Evolutionary conservation across 345 rosid genomes (phyloP), one percentile per base, ranked within the genome.

Genomic region (Kernera saxatilis): DNA sequence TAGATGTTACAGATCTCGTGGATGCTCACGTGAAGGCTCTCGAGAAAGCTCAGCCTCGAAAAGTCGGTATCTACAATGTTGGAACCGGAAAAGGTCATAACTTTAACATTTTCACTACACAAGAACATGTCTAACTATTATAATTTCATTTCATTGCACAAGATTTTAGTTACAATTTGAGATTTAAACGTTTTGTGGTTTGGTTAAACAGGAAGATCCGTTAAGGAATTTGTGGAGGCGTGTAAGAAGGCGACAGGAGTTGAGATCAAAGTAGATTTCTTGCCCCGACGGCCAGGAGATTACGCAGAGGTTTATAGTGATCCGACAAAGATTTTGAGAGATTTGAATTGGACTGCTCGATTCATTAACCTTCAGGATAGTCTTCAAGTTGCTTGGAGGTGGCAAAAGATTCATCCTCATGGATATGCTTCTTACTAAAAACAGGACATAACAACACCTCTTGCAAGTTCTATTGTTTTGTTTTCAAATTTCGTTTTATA

Each of bases 21-120:
- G 98, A 94, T 76, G 99, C 99, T 79, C 99, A 94, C 32, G 96
- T 89, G 33, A 94, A 94, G 82, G 99, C 99, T 63, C 96, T 94
- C 17, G 86, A 87, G 66, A 90, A 84, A 72, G 92, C 98, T 71
- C 73, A 64, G 50, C 88, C 93, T 53, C 59, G 67, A 7, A 86
- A 84, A 81, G 97, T 92, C 40, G 96, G 98, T 44, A 94, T 94
- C 79, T 94, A 89, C 84, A 94, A 94, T 74, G 98, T 94, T 14
- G 99, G 99, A 61, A 94, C 99, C 1, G 99, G 99, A 66, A 80
- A 70, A 84, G 99, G 78, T 74, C 23, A 21, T 9, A 5, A 67
- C 39, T 19, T 15, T 5, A 49, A 49, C 62, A 49, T 67, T 66
- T 65, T 55, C 35, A 72, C 8, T 44, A 15, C 56, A 40, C 26